These are phyloP conservation scores for Acacia melanoxylon DNA, from an alignment of 306 rosid species.

Conservation along the genomic window DNA sequence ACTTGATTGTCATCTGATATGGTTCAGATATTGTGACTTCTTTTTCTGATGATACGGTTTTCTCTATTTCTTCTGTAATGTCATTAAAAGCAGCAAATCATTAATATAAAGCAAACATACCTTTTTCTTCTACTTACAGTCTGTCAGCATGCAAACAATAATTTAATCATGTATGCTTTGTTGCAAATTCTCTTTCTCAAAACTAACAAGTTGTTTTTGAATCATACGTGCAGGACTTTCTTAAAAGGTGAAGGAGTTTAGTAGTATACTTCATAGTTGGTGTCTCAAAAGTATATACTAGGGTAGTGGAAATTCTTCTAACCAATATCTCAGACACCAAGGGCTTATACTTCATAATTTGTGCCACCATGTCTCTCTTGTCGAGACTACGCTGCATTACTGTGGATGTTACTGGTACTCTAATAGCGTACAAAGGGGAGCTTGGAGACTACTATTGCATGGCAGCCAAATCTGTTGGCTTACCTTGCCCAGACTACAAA, in stretches of 20 bases:
- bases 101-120: neutral
- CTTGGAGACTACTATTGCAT: constrained; percentile 97
- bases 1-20: neutral
- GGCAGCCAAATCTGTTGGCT: constrained; percentile 95
- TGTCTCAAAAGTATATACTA: constrained; percentile 5
- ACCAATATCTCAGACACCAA: constrained; percentile 11
- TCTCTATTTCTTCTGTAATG: neutral
- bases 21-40: neutral
- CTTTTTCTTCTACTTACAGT: neutral
- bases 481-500: constrained; percentile 90
- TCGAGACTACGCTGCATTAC: constrained; percentile 79
- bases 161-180: neutral
- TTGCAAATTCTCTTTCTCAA: neutral
- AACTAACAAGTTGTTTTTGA: constrained; percentile 24
- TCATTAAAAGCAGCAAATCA: neutral
- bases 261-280: constrained; percentile 14
- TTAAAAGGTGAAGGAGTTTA: constrained; percentile 32
- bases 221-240: constrained; percentile 38
- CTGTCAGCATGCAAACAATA: neutral
- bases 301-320: constrained; percentile 16
- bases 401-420: constrained; percentile 89
- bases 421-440: constrained; percentile 94
- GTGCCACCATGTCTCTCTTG: constrained; percentile 58
- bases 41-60: neutral
- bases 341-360: constrained; percentile 12